Evolutionary conservation across 768 basidiomycete species (phyloP).

Genomic region (Lactifluus subvellereus): DNA sequence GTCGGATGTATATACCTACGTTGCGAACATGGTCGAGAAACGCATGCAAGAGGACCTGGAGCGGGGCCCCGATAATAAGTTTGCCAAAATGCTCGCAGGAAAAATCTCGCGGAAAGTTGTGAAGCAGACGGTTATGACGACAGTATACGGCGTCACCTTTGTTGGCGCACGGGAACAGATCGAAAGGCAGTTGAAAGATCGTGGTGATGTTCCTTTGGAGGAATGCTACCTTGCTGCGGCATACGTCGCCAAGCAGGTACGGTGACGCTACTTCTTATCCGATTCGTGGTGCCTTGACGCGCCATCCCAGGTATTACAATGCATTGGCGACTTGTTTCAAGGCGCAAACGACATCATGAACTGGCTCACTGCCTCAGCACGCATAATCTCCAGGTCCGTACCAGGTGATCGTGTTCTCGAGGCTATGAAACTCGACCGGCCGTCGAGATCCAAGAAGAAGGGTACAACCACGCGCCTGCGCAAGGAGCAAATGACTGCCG

Average conservation of each 20-base stretch:
- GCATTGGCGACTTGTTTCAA: conserved; percentile 90
- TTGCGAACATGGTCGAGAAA: conserved; percentile 79
- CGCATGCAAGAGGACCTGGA: conserved; percentile 50
- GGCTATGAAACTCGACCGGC: conserved; percentile 32
- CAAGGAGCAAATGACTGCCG: conserved; percentile 91
- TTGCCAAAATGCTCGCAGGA: conserved; percentile 60
- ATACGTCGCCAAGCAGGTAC: conserved; percentile 75
- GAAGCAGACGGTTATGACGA: conserved; percentile 99
- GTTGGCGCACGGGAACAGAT: conserved; percentile 94
- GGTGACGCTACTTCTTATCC: not conserved
- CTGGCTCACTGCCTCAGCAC: conserved; percentile 82
- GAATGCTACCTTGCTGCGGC: conserved; percentile 67
- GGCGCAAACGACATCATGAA: conserved; percentile 88
- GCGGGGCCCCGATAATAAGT: conserved; percentile 34
- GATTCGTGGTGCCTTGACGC: not conserved
- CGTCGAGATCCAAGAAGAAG: conserved; percentile 11
- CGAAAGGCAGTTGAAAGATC: conserved; percentile 76
- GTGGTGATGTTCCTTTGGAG: conserved; percentile 65
- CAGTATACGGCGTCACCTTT: conserved; percentile 96
- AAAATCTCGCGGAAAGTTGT: conserved; percentile 91
- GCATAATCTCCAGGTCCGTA: conserved; percentile 82
- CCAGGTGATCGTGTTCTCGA: conserved; percentile 60
- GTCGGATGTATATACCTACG: conserved; percentile 91
- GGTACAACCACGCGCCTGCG: conserved; percentile 39
- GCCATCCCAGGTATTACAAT: conserved; percentile 50